Percentiles rank a stretch among this genome's conserved stretches.
These are phyloP conservation scores for Paxillus ammoniavirescens DNA, from an alignment of 768 basidiomycete genomes.

Conservation along the genomic window DNA sequence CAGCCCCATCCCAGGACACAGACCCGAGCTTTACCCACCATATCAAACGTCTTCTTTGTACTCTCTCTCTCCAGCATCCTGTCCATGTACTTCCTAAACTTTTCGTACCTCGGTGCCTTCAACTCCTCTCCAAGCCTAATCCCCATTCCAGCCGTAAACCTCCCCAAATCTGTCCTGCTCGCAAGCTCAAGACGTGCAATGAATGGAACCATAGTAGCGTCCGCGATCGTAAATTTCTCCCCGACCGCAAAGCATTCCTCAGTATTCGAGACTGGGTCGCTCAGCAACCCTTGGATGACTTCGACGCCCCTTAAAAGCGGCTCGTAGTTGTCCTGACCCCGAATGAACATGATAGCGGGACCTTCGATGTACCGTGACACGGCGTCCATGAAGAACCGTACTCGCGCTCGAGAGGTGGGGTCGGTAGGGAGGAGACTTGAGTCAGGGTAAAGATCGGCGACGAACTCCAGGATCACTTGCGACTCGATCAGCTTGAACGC, in stretches of 20 bases:
- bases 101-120: slow-evolving; percentile 41
- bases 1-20: slow-evolving; percentile 12
- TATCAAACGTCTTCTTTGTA: slow-evolving; percentile 51
- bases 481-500: slow-evolving; percentile 65
- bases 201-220: slow-evolving; percentile 58
- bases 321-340: slow-evolving; percentile 38
- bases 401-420: slow-evolving; percentile 53
- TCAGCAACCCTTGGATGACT: slow-evolving; percentile 48
- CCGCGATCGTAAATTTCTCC: slow-evolving; percentile 43
- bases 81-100: slow-evolving; percentile 46
- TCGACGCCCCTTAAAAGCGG: slow-evolving; percentile 43
- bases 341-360: slow-evolving; percentile 32
- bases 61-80: slow-evolving; percentile 50
- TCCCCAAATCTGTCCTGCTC: slow-evolving; percentile 49
- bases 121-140: slow-evolving; percentile 40
- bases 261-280: slow-evolving; percentile 7
- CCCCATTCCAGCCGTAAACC: slow-evolving; percentile 48
- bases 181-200: slow-evolving; percentile 46
- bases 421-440: slow-evolving; percentile 50
- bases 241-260: slow-evolving; percentile 34
- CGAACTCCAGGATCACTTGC: slow-evolving; percentile 59
- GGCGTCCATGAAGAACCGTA: slow-evolving; percentile 60
- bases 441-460: slow-evolving; percentile 55
- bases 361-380: slow-evolving; percentile 43
- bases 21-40: slow-evolving; percentile 32